Evolutionary conservation across 2,329 filamentous ascomycete species (phyloP).

Genomic region (Periconia digitata): DNA sequence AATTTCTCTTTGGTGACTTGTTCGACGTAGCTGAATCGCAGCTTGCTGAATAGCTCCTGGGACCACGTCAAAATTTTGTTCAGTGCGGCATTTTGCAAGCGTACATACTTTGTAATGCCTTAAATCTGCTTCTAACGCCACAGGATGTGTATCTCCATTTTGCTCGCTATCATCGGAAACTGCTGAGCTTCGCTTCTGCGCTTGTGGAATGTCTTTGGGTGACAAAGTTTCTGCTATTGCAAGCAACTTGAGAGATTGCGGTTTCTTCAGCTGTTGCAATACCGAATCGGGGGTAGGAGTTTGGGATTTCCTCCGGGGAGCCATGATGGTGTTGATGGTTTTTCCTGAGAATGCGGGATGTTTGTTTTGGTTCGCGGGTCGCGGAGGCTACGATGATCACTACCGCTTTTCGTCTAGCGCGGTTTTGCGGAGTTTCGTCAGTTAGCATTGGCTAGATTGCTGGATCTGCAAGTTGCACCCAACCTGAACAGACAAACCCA

Average conservation of each 20-base stretch:
- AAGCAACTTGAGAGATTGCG: slow-evolving; percentile 69
- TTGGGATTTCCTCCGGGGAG: slow-evolving; percentile 24
- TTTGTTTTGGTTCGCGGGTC: slow-evolving; percentile 31
- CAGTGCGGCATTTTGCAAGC: background rate
- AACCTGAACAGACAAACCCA: background rate
- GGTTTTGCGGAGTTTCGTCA: background rate
- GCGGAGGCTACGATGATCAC: background rate
- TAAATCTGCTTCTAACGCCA: slow-evolving; percentile 79
- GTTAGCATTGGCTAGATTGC: background rate
- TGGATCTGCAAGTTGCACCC: too few relatives aligned
- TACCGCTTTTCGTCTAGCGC: slow-evolving; percentile 6
- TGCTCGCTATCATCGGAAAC: slow-evolving; percentile 70
- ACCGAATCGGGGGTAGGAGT: slow-evolving; percentile 30
- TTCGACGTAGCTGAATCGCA: slow-evolving; percentile 96
- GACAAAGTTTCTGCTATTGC: slow-evolving; percentile 75
- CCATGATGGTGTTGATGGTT: slow-evolving; percentile 21
- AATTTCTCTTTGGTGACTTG: slow-evolving; percentile 99
- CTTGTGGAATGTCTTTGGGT: slow-evolving; percentile 49
- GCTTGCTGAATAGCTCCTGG: slow-evolving; percentile 89
- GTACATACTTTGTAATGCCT: slow-evolving; percentile 72
- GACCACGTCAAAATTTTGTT: slow-evolving; percentile 7
- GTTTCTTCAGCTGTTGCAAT: slow-evolving; percentile 58
- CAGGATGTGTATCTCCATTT: slow-evolving; percentile 66
- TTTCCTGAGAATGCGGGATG: slow-evolving; percentile 14
- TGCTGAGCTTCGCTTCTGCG: slow-evolving; percentile 51